Conservation (phyloP, 2,329 filamentous ascomycete species). For the Colletotrichum cereale region DNA sequence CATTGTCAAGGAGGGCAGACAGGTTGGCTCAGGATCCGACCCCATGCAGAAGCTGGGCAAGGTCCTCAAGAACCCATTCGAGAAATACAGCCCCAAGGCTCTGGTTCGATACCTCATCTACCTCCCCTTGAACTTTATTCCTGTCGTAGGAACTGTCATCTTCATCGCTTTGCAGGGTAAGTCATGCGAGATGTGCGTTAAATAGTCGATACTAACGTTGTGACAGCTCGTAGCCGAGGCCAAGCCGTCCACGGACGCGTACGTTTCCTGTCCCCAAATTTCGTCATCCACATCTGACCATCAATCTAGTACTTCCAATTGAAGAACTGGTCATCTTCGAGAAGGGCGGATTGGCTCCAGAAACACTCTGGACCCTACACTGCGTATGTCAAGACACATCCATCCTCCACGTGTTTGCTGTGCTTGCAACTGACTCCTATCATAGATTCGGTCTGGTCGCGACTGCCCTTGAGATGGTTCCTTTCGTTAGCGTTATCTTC, state of each 20-base stretch:
- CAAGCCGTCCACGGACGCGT: slow-evolving; percentile 66
- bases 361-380: slow-evolving; percentile 82
- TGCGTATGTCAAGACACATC: slow-evolving; percentile 66
- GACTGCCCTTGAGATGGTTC: slow-evolving; percentile 86
- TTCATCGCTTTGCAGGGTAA: slow-evolving; percentile 82
- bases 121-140: slow-evolving; percentile 92
- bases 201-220: not conserved
- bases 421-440: not conserved
- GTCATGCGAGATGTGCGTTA: slow-evolving; percentile 45
- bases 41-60: slow-evolving; percentile 69
- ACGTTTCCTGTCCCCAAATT: slow-evolving; percentile 45
- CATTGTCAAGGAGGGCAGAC: slow-evolving; percentile 80
- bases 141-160: slow-evolving; percentile 84
- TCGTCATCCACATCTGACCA: slow-evolving; percentile 14
- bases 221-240: slow-evolving; percentile 57
- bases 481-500: slow-evolving; percentile 85
- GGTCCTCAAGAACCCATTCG: slow-evolving; percentile 68
- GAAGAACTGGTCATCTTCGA: slow-evolving; percentile 80
- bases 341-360: slow-evolving; percentile 77
- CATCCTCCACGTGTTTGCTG: not conserved
- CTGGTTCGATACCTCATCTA: slow-evolving; percentile 86
- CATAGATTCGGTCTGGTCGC: slow-evolving; percentile 79
- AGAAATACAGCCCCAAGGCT: slow-evolving; percentile 69
- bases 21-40: slow-evolving; percentile 74
- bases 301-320: slow-evolving; percentile 84